Base-by-base conservation (phyloP, 495 filamentous ascomycete species). In the Lasiosphaeria miniovina region DNA sequence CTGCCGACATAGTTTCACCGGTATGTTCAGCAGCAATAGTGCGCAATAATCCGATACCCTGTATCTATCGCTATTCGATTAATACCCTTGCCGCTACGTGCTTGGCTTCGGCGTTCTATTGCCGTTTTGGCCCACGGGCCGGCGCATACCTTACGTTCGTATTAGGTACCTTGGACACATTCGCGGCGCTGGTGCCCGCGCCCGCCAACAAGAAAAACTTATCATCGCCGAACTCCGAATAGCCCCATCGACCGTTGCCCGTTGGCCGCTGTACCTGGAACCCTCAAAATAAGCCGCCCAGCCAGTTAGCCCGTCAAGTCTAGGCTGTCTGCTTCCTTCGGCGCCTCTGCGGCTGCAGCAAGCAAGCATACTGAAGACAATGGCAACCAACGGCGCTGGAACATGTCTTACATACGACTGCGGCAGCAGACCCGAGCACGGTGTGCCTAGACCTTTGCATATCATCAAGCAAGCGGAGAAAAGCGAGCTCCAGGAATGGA, bases 361-460 rank as follows among this genome's bases (percentile, higher is more conserved):
- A 46, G 15, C 15, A n/a, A 5, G 43, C 43, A 11, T 46, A 46
- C 43, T 5, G 12, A 9, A 9, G 12, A 11, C 43, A 46, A 46
- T 46, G 12, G 15, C 12, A 11, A 46, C 43, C 12, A n/a, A 46
- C 43, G 8, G 43, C 12, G 43, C 43, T 24, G 24, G 24, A 24
- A 24, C 24, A 24, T 24, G 24, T 24, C 24, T 24, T 24, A 2
- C 43, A 14, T n/a, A n/a, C 43, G 15, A 46, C 5, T n/a, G 15
- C 12, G 43, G 8, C 43, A 7, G 15, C 12, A n/a, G 6, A 46
- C 12, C 43, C 5, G 12, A 46, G 43, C 6, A 14, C 7, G 43
- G 15, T n/a, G 40, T 70, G 12, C 71, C 71, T 8, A 51, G 54
- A 40, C 71, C 71, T 36, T 46, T 74, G 45, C 70, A 71, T 15